Evolutionary conservation across 2,329 filamentous ascomycete species (phyloP).

Genomic region (Neoascochyta sp.): DNA sequence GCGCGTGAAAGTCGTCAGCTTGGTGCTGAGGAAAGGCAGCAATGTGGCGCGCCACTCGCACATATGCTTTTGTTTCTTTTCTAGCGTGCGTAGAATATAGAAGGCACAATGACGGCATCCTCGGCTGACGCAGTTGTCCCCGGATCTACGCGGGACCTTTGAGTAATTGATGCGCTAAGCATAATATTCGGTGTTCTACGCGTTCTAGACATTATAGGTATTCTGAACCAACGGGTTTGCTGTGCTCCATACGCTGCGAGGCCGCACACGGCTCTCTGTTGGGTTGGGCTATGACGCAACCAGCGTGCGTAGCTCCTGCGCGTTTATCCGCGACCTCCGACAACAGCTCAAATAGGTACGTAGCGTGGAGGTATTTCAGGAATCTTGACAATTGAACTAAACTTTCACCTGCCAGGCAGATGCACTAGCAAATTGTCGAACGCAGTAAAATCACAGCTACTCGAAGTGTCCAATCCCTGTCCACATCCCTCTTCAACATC

Average conservation of each 20-base stretch:
- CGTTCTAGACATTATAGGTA: conserved; percentile 1
- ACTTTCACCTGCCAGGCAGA: too few species aligned
- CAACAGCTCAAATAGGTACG: too few species aligned
- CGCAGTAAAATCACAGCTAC: too few species aligned
- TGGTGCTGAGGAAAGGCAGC: not conserved
- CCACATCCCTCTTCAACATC: too few species aligned
- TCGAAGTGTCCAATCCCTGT: too few species aligned
- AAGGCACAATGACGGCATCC: conserved; percentile 19
- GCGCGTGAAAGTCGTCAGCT: conserved; percentile 1
- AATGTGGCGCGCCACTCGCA: not conserved
- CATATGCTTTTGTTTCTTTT: conserved; percentile 2
- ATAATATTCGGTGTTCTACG: too few species aligned
- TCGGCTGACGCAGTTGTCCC: conserved; percentile 10
- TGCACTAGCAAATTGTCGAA: too few species aligned
- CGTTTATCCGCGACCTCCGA: too few species aligned
- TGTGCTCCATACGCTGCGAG: too few species aligned
- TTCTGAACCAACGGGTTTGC: conserved; percentile 2
- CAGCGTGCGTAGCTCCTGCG: not conserved
- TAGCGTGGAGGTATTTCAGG: too few species aligned
- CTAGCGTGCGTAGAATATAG: conserved; percentile 3
- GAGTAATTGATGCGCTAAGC: conserved; percentile 6
- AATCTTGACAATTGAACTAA: too few species aligned
- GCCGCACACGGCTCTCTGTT: conserved; percentile 2
- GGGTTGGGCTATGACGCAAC: conserved; percentile 7
- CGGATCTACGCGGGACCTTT: conserved; percentile 13